These are phyloP conservation scores for Canavalia gladiata DNA, from an alignment of 306 rosid genomes.

Conservation along the genomic window DNA sequence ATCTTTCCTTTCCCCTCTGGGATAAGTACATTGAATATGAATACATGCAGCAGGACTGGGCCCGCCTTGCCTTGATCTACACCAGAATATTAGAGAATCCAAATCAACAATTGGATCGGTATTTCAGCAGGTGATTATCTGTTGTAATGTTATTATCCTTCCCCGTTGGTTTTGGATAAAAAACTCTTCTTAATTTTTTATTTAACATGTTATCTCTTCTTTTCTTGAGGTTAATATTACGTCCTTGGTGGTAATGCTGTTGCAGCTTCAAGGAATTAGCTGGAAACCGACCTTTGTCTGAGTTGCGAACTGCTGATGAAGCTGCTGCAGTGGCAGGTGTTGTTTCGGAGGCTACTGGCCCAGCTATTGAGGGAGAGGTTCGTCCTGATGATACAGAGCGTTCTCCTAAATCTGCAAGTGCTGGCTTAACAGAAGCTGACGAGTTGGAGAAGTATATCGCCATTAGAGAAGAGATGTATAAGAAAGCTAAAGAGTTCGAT, in stretches of 20 bases:
- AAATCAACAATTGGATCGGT: constrained; percentile 93
- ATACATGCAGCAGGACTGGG: constrained; percentile 98
- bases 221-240: neutral
- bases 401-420: constrained; percentile 83
- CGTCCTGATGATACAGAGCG: constrained; percentile 64
- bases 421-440: constrained; percentile 94
- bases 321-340: constrained; percentile 62
- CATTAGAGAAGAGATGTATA: constrained; percentile 96
- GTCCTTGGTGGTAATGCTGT: constrained; percentile 49
- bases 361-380: constrained; percentile 70
- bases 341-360: constrained; percentile 62
- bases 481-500: constrained; percentile 98
- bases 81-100: constrained; percentile 94
- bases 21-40: constrained; percentile 98
- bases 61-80: constrained; percentile 85
- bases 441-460: constrained; percentile 99
- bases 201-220: constrained; percentile 2
- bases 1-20: constrained; percentile 94
- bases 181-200: neutral
- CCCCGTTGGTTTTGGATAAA: neutral
- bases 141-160: neutral
- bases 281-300: constrained; percentile 85
- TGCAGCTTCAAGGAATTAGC: constrained; percentile 95
- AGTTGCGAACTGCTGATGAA: constrained; percentile 79
- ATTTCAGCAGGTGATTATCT: constrained; percentile 80